phyloP scores from a whole-genome alignment of 495 filamentous ascomycete genomes.

The Daldinia decipiens region DNA sequence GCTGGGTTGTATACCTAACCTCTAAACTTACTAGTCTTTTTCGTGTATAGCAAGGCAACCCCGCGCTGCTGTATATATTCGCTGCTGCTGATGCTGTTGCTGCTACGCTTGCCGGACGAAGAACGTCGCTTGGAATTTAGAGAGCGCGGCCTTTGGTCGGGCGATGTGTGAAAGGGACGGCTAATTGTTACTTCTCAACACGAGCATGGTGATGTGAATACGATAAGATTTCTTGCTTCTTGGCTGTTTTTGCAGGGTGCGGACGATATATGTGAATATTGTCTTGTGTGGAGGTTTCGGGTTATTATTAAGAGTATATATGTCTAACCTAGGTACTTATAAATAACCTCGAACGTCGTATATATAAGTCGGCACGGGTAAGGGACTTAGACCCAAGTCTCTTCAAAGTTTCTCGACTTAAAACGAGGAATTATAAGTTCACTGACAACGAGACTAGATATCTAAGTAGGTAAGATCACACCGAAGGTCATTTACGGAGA shows the following conservation, averaged over 20 bases:
- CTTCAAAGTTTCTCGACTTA: no score
- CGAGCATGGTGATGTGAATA: slow-evolving; percentile 7
- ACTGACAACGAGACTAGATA: no score
- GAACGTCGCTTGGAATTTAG: background rate
- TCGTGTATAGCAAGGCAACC: slow-evolving; percentile 35
- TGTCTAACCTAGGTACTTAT: no score
- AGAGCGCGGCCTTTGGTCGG: background rate
- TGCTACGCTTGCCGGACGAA: background rate
- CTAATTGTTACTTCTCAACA: slow-evolving; percentile 2
- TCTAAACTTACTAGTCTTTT: slow-evolving; percentile 12
- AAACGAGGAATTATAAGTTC: no score
- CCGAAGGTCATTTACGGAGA: background rate
- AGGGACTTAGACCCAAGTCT: no score
- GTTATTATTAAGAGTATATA: no score
- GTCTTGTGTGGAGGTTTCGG: background rate
- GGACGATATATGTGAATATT: background rate
- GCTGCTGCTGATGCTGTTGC: slow-evolving; percentile 1
- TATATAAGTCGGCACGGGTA: no score
- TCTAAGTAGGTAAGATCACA: no score
- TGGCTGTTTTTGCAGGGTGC: background rate
- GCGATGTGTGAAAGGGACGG: background rate
- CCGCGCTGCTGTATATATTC: slow-evolving; percentile 32
- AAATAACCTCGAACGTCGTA: no score
- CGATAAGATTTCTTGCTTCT: slow-evolving; percentile 1
- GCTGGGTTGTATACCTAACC: slow-evolving; percentile 23